Conservation (phyloP, 2,329 filamentous ascomycete species). For the Laburnicola sp. region DNA sequence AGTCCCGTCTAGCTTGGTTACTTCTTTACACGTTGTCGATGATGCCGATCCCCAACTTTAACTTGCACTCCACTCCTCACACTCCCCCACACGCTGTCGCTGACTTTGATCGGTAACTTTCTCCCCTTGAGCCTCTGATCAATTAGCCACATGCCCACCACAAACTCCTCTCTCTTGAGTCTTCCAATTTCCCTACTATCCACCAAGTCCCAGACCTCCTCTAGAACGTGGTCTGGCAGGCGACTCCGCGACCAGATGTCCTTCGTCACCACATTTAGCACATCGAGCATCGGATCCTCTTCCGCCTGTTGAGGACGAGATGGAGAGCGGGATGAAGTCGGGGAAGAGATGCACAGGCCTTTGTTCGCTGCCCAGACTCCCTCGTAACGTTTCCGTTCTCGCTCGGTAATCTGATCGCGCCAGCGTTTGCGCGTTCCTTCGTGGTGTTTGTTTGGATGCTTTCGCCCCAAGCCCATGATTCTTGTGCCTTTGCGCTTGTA, state of each 20-base stretch:
- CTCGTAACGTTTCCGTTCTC: conserved; percentile 79
- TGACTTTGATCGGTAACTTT: conserved; percentile 72
- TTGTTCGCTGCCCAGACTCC: conserved; percentile 83
- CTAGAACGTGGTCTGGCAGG: conserved; percentile 67
- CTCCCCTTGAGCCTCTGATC: conserved; percentile 78
- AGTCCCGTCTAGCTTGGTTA: background rate
- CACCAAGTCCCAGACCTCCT: conserved; percentile 77
- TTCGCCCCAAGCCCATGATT: conserved; percentile 49
- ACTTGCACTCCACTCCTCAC: conserved; percentile 52
- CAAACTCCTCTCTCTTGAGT: conserved; percentile 71
- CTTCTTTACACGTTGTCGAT: conserved; percentile 3
- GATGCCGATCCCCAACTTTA: conserved; percentile 24
- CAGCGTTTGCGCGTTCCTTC: conserved; percentile 75
- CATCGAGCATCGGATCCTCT: conserved; percentile 52
- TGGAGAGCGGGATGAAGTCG: conserved; percentile 7
- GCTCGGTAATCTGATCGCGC: conserved; percentile 72
- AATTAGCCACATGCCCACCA: conserved; percentile 80
- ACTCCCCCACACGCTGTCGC: conserved; percentile 76
- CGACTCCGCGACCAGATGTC: conserved; percentile 77
- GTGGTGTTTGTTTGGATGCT: conserved; percentile 71
- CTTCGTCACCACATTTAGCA: conserved; percentile 68
- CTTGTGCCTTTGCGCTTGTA: conserved; percentile 61
- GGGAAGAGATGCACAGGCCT: conserved; percentile 52
- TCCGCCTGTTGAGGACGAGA: conserved; percentile 12
- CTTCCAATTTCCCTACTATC: conserved; percentile 60